Conservation (phyloP, 805 yeast species). For the Metschnikowia lachancei region DNA sequence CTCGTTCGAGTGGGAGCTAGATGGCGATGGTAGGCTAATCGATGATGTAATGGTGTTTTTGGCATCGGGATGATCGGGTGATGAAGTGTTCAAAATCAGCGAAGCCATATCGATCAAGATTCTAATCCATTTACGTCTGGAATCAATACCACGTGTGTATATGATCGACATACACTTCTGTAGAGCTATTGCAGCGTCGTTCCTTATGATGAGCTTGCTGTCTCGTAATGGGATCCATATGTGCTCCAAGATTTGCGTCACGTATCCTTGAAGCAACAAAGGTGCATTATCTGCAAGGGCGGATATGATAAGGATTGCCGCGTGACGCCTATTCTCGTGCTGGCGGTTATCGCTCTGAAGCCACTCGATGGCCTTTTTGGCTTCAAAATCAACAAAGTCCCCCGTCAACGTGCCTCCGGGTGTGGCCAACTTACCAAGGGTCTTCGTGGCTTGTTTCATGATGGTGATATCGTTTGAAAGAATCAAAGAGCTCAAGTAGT, state of each 20-base stretch:
- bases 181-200: constrained; percentile 80
- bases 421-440: constrained; percentile 83
- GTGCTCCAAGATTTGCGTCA: constrained; percentile 72
- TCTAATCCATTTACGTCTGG: constrained; percentile 73
- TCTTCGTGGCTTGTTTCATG: constrained; percentile 81
- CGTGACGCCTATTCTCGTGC: constrained; percentile 78
- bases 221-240: constrained; percentile 89
- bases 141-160: constrained; percentile 68
- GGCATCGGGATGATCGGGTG: constrained; percentile 12
- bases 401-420: constrained; percentile 89
- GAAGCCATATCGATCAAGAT: constrained; percentile 68
- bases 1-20: constrained; percentile 45
- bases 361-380: constrained; percentile 87
- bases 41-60: constrained; percentile 6
- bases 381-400: constrained; percentile 90
- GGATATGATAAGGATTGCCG: constrained; percentile 78
- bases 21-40: constrained; percentile 11
- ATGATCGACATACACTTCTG: constrained; percentile 76
- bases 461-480: constrained; percentile 81
- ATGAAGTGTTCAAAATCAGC: constrained; percentile 44
- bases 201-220: constrained; percentile 66
- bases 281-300: constrained; percentile 88
- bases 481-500: constrained; percentile 74
- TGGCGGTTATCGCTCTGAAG: constrained; percentile 76
- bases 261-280: constrained; percentile 72